Conservation (phyloP, 768 basidiomycete genomes). For the Trametes cingulata region DNA sequence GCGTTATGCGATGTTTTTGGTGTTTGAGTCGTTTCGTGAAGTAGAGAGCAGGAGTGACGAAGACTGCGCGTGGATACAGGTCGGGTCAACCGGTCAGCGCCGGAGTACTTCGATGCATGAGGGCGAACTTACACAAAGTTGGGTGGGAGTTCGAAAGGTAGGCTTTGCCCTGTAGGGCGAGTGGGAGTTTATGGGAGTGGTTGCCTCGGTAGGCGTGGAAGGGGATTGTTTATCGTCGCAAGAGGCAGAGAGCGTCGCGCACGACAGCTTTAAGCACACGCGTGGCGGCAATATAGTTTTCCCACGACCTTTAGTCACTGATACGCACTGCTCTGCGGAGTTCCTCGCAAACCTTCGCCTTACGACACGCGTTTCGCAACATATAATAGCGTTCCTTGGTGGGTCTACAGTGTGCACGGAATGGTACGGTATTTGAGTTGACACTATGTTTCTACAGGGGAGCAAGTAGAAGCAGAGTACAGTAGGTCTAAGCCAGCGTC, state of each 20-base stretch:
- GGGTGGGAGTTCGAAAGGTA: slow-evolving; percentile 42
- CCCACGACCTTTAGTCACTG: slow-evolving; percentile 24
- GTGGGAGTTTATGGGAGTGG: slow-evolving; percentile 66
- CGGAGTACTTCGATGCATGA: slow-evolving; percentile 1
- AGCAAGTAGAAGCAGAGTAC: slow-evolving; percentile 17
- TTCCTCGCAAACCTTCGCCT: neutral
- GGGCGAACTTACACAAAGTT: slow-evolving; percentile 32
- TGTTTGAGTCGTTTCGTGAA: slow-evolving; percentile 15
- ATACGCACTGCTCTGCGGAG: slow-evolving; percentile 18
- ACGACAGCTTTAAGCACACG: slow-evolving; percentile 29
- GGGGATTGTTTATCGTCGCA: slow-evolving; percentile 48
- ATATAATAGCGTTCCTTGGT: neutral
- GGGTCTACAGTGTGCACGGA: neutral
- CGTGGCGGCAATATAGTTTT: slow-evolving; percentile 17
- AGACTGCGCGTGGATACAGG: slow-evolving; percentile 21
- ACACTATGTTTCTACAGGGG: slow-evolving; percentile 7
- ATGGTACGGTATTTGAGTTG: neutral
- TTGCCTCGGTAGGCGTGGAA: slow-evolving; percentile 58
- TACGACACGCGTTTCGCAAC: slow-evolving; percentile 5
- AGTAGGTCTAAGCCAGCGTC: slow-evolving; percentile 20
- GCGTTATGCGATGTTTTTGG: slow-evolving; percentile 47
- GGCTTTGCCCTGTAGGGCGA: slow-evolving; percentile 91
- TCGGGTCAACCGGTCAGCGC: slow-evolving; percentile 18
- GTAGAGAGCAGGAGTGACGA: slow-evolving; percentile 21
- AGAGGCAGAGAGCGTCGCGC: slow-evolving; percentile 26